Base-by-base conservation (phyloP, 257 asterid species). In the Oldenlandia corymbosa region DNA sequence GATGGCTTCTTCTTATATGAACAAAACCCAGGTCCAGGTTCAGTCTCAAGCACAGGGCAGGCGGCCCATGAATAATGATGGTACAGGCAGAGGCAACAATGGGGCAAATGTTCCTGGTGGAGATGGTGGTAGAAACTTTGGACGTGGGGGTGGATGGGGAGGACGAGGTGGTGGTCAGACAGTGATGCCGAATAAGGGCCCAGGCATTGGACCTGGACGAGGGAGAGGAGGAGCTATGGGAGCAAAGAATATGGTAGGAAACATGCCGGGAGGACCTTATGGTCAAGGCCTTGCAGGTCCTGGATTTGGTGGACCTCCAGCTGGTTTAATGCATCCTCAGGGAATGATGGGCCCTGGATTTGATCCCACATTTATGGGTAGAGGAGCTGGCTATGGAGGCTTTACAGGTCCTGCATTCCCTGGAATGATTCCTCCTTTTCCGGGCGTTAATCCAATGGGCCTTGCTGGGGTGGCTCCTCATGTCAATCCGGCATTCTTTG, bases 141-240 rank as follows among this genome's bases (percentile, higher is more conserved):
- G 82, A 24, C 78, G 82, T 53, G 87, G 87, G 62, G 50, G 53
- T 47, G 79, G 76, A 55, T 75, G 78, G 79, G 82, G 75, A 20
- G 74, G 74, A 52, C 79, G 90, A 57, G 83, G 94, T 31, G 83
- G 94, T 31, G 91, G 87, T 55, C 84, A 82, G 68, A 94, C n/a
- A n/a, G n/a, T 83, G 60, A 69, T 66, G 58, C 78, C 77, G 48
- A 83, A 82, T 81, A 80, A 73, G 76, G 95, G 91, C 23, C 86
- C 88, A 4, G 95, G 80, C 24, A 75, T 76, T 70, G 95, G 94
- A 58, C 85, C 89, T 63, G 70, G 58, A 58, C 76, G 87, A 60
- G 87, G 84, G 23, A 76, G 87, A 78, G 87, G 84, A 60, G 76
- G 84, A 56, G 75, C 64, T 58, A 50, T 75, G 75, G 81, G 76